Conservation (phyloP, 2,329 filamentous ascomycete genomes). For the Lachnellula cervina region DNA sequence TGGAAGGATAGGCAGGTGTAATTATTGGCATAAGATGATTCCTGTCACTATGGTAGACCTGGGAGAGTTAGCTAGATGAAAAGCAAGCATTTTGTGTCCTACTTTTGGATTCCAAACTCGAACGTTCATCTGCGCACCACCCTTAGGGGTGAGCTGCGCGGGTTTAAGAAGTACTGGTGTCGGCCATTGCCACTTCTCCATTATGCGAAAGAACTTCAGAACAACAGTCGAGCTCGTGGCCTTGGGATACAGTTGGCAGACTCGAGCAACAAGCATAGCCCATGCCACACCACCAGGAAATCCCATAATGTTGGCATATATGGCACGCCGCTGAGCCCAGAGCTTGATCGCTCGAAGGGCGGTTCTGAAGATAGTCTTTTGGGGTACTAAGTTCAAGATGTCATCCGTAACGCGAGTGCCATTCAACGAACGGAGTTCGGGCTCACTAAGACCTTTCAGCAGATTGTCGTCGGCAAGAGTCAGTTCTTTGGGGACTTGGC, state of each 20-base stretch:
- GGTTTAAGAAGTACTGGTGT: conserved; percentile 85
- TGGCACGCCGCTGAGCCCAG: conserved; percentile 87
- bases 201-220: conserved; percentile 89
- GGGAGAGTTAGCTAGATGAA: conserved; percentile 21
- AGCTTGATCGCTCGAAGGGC: conserved; percentile 91
- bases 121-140: conserved; percentile 73
- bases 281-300: conserved; percentile 96
- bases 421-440: conserved; percentile 83
- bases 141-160: conserved; percentile 44
- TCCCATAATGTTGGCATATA: conserved; percentile 94
- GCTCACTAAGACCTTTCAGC: conserved; percentile 79
- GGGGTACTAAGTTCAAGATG: conserved; percentile 82
- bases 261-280: conserved; percentile 94
- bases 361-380: conserved; percentile 82
- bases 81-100: conserved; percentile 24
- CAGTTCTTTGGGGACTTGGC: conserved; percentile 67
- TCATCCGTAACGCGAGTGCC: conserved; percentile 93
- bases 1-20: conserved; percentile 93
- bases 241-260: conserved; percentile 93
- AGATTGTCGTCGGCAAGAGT: conserved; percentile 79
- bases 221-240: conserved; percentile 86
- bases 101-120: conserved; percentile 94
- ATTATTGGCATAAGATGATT: conserved; percentile 97
- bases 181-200: conserved; percentile 90
- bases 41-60: conserved; percentile 48